Percentiles rank a stretch among this genome's conserved stretches.
Conservation (phyloP, 257 asterid species). For the Solanum neorickii region DNA sequence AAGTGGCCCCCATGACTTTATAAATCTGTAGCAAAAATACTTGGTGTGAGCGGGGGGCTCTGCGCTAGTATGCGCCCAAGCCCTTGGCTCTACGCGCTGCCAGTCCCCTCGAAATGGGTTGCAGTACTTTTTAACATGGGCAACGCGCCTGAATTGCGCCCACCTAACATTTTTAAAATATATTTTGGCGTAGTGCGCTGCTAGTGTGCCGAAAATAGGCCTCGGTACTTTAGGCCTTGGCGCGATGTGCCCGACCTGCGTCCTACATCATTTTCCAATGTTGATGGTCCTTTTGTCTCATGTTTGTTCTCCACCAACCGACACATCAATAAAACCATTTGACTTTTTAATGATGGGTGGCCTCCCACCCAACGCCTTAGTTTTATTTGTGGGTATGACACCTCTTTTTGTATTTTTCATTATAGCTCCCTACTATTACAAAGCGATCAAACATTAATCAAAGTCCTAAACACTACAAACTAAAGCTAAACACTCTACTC, state of each 20-base stretch:
- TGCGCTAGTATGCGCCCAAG: not conserved
- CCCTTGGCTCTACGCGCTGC: not conserved
- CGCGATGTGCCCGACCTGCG: not conserved
- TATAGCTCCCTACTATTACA: not conserved
- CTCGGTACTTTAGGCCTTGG: not conserved
- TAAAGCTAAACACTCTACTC: not conserved
- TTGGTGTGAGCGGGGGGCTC: fast-evolving
- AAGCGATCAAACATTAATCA: no score
- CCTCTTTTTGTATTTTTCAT: not conserved
- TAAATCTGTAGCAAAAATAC: not conserved
- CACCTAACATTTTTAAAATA: not conserved
- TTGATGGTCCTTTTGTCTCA: no score
- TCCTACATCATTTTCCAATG: not conserved
- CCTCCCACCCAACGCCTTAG: not conserved
- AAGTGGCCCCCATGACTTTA: no score
- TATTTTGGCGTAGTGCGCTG: not conserved
- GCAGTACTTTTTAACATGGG: no score
- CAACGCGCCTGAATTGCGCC: not conserved
- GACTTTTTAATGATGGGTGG: not conserved
- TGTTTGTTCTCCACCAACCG: not conserved
- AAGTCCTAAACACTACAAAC: not conserved
- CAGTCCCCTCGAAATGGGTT: not conserved
- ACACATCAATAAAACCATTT: no score
- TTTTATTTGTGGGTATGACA: not conserved
- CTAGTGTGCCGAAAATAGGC: no score